Base-by-base conservation (phyloP, 805 yeast genomes). In the Hanseniaspora lachancei region DNA sequence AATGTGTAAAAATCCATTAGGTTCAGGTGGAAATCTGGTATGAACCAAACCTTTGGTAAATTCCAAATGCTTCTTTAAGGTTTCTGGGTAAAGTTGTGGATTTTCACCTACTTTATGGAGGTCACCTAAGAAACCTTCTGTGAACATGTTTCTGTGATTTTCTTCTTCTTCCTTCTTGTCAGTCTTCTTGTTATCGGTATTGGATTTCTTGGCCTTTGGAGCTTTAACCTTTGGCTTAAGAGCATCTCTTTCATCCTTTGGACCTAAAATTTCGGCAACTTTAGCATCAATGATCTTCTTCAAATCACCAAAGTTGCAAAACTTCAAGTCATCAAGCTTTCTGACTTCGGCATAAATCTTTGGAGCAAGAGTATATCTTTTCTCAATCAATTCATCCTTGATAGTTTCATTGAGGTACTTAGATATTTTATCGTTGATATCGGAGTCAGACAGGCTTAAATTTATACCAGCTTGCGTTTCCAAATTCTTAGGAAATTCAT, bases 21-120 rank as follows among this genome's bases (percentile, higher is more conserved):
- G 99, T 75, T 93, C 99, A 61, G 99, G 99, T 58, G 72, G 99
- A 72, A 93, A 93, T 68, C 99, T 81, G 3, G 98, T 93, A 63
- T 79, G 81, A 32, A 91, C 97, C 65, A 78, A 76, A 48, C 96
- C 95, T 40, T 79, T 77, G 36, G 95, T 87, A 60, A 79, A 80
- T 57, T 77, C 79, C 63, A 88, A 74, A 68, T 93, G 98, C 61
- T 80, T 84, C 60, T 75, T 75, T 84, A 87, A 82, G 58, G 87
- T 74, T 65, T 88, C 95, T 38, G 95, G 93, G 69, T 76, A 83
- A 61, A 78, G 84, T 73, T 93, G 99, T 39, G 91, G 89, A 68
- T 91, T 91, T 68, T 83, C 96, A 62, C 97, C 97, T 27, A 96
- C 89, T 68, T 86, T 86, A 71, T 93, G 98, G 63, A 93, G 75